Evolutionary conservation across 768 basidiomycete species (phyloP).

Genomic region (Pleurotus sapidus): DNA sequence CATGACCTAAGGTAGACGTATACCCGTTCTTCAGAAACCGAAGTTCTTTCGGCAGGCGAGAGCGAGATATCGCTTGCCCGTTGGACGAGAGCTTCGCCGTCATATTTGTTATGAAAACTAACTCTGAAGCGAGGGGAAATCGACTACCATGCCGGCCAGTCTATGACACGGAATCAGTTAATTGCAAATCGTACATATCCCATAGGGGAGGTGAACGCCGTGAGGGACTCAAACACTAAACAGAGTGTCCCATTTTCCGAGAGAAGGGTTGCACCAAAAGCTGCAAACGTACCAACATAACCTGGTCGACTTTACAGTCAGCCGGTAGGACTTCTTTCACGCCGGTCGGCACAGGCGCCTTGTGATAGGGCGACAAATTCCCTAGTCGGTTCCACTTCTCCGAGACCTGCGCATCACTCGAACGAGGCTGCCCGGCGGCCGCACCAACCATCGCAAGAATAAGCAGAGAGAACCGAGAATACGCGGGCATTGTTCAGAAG

Average conservation of each 20-base stretch:
- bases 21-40: slow-evolving; percentile 36
- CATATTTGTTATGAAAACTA: slow-evolving; percentile 28
- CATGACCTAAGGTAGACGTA: slow-evolving; percentile 25
- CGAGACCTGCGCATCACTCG: neutral
- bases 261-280: too few relatives aligned
- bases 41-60: slow-evolving; percentile 27
- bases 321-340: slow-evolving; percentile 25
- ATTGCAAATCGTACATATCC: neutral
- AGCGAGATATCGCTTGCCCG: slow-evolving; percentile 19
- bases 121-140: slow-evolving; percentile 27
- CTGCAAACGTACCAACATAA: slow-evolving; percentile 28
- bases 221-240: neutral
- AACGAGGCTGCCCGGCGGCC: neutral
- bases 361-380: slow-evolving; percentile 33
- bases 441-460: neutral
- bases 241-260: neutral
- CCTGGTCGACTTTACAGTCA: slow-evolving; percentile 36
- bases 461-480: neutral
- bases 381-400: slow-evolving; percentile 19
- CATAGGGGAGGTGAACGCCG: neutral
- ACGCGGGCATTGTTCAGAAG: neutral
- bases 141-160: slow-evolving; percentile 41
- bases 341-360: slow-evolving; percentile 24
- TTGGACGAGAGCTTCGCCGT: slow-evolving; percentile 25
- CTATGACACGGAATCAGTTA: slow-evolving; percentile 17